Conservation (phyloP, 257 asterid genomes). For the Nicotiana undulata region DNA sequence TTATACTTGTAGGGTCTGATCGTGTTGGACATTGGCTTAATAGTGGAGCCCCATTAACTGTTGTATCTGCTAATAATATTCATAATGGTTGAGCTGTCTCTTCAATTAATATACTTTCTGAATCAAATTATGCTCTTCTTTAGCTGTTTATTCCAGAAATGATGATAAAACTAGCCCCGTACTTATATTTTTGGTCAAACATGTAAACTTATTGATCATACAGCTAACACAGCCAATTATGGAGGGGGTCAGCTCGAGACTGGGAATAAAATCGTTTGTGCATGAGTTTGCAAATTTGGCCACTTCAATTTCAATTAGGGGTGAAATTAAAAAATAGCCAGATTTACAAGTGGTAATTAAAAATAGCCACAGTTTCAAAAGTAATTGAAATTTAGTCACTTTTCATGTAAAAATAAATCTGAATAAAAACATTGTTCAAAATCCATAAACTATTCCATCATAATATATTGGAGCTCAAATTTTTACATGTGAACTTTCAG, state of each 20-base stretch:
- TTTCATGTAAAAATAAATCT: too few species aligned
- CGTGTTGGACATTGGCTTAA: not conserved
- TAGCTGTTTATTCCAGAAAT: not conserved
- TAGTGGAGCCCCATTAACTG: not conserved
- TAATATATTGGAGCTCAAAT: too few species aligned
- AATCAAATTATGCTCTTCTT: not conserved
- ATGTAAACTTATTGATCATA: not conserved
- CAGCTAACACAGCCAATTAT: not conserved
- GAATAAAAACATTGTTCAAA: too few species aligned
- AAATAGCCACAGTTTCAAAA: too few species aligned
- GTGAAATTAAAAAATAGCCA: too few species aligned
- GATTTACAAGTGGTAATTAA: too few species aligned
- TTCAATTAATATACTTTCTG: not conserved
- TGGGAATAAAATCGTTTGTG: not conserved
- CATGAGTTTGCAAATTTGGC: not conserved
- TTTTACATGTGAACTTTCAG: too few species aligned
- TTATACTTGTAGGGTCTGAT: not conserved
- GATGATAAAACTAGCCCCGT: not conserved
- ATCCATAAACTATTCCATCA: too few species aligned
- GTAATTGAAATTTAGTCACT: too few species aligned
- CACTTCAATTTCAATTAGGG: not conserved
- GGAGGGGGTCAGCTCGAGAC: not conserved
- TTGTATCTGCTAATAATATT: not conserved
- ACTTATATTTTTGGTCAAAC: not conserved
- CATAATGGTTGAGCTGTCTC: constrained; percentile 6